Base-by-base conservation (phyloP, 164 flowering plant genomes). In the Berberis thunbergii region DNA sequence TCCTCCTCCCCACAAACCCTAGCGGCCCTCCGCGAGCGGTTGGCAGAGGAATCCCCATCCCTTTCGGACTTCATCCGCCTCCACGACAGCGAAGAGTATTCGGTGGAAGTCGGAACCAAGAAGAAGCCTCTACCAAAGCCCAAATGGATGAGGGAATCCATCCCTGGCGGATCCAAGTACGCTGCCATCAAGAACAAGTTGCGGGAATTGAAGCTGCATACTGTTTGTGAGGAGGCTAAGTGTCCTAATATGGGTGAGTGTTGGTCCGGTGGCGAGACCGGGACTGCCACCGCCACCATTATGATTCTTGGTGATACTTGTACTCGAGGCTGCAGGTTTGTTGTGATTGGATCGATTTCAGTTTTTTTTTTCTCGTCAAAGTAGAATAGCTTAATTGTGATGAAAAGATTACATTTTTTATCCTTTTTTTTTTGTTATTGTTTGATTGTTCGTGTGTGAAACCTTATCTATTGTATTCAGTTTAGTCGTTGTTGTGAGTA, bases 231-330 rank as follows among this genome's bases (percentile, higher is more conserved):
- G 52, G 78, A 75, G 62, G 78, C 78, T 7, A 49, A 64, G 7
- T 75, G 74, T 62, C 78, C 77, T 45, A 74, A 74, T 65, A 44
- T 74, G 49, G 77, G 67, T 4, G 77, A 74, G 64, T 74, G 77
- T 60, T 74, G 77, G 77, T 71, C 77, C 26, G 77, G 77, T 45
- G 77, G 77, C 2, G 77, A 74, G 67, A 75, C 72, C 4, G 78
- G 78, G 6, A 75, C 78, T 4, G 75, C 78, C 26, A 75, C 78
- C 2, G 75, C 78, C 9, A 75, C 78, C 8, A 75, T 75, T 56
- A 75, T 75, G 78, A 75, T 75, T 42, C 68, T 75, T 43, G 78
- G 78, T 1, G 77, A 74, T 48, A 74, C 77, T 61, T 74, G 74
- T 49, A 74, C 77, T 49, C 65, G 77, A 1, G 77, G 77, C 41